A percentile compares a stretch with the other conserved stretches of the same genome.
Evolutionary conservation across 441 rosid species (phyloP).

Genomic region (Adansonia madagascariensis): DNA sequence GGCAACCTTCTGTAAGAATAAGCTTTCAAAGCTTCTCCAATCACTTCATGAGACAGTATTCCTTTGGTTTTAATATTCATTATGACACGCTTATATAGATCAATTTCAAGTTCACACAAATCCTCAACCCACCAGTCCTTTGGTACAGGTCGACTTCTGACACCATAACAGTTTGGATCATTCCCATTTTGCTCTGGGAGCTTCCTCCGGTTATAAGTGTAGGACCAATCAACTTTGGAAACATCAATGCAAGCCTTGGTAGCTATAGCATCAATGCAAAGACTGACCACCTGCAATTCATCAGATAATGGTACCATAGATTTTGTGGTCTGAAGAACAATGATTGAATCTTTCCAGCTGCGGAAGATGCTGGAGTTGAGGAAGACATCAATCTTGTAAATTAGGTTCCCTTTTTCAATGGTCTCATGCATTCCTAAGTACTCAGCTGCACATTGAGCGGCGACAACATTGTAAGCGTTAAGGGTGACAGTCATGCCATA

Average conservation of each 20-base stretch:
- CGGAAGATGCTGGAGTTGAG: conserved; percentile 68
- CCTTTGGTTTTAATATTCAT: conserved; percentile 51
- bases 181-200: conserved; percentile 61
- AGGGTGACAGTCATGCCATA: conserved; percentile 81
- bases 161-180: conserved; percentile 38
- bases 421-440: conserved; percentile 77
- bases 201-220: conserved; percentile 68
- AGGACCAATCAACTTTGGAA: conserved; percentile 83
- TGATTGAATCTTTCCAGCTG: conserved; percentile 90
- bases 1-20: conserved; percentile 73
- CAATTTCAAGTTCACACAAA: conserved; percentile 74
- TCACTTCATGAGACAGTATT: conserved; percentile 49
- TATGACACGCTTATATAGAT: conserved; percentile 60
- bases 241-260: conserved; percentile 61
- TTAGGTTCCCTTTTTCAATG: conserved; percentile 75
- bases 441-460: conserved; percentile 76
- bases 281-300: conserved; percentile 60
- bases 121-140: conserved; percentile 94
- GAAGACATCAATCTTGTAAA: conserved; percentile 80
- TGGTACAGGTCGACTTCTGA: conserved; percentile 60
- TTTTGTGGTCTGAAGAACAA: conserved; percentile 67
- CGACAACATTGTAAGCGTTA: conserved; percentile 71
- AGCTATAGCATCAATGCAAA: conserved; percentile 71
- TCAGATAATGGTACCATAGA: conserved; percentile 57
- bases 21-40: conserved; percentile 84